Conservation (phyloP, 257 asterid species). For the Solanum lycopersicoides region DNA sequence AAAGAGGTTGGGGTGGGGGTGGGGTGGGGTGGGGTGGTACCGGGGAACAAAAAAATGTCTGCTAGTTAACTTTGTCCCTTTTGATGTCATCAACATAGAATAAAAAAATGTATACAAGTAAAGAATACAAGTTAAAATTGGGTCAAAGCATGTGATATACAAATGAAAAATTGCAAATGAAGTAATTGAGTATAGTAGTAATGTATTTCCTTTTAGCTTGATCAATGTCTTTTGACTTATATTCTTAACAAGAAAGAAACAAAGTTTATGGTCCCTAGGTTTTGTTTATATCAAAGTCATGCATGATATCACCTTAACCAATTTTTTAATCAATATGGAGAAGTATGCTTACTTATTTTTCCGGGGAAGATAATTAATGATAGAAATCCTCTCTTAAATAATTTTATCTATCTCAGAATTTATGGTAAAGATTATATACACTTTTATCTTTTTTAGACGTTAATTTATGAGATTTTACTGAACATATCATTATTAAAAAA, state of each 20-base stretch:
- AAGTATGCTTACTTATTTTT: neutral
- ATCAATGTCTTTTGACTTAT: neutral
- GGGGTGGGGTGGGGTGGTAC: neutral
- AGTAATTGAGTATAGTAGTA: neutral
- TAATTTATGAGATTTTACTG: too few relatives aligned
- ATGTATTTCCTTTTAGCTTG: neutral
- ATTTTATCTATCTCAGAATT: too few relatives aligned
- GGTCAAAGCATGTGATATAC: neutral
- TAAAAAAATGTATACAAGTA: neutral
- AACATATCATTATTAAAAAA: too few relatives aligned
- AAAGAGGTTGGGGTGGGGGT: too few relatives aligned
- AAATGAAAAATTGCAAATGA: neutral
- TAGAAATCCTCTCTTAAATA: too few relatives aligned
- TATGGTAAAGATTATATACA: too few relatives aligned
- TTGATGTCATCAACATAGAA: neutral
- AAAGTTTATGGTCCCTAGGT: neutral
- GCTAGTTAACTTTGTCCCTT: neutral
- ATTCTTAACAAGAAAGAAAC: neutral
- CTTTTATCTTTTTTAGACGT: too few relatives aligned
- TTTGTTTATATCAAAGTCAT: neutral
- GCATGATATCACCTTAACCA: neutral
- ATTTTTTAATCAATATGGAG: neutral
- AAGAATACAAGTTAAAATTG: neutral
- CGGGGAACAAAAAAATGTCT: neutral
- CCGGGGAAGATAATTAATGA: neutral